These are phyloP conservation scores for Starmerella vaccinii DNA, from an alignment of 805 yeast genomes.

Conservation along the genomic window DNA sequence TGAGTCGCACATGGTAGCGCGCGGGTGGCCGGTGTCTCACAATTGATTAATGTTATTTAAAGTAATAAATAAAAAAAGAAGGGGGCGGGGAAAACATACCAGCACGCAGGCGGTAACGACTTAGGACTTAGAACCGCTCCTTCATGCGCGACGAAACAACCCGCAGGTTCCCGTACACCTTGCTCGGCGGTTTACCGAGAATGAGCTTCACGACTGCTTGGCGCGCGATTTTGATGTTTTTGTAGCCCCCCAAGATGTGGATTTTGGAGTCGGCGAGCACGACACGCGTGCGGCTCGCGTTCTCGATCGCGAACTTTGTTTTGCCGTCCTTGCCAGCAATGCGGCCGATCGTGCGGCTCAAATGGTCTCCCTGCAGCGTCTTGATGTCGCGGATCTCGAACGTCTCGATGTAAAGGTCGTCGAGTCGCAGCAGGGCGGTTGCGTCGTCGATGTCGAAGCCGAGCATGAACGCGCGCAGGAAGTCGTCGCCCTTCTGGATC, in stretches of 20 bases:
- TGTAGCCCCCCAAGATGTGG: conserved; percentile 93
- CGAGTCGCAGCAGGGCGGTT: conserved; percentile 83
- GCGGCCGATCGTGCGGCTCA: conserved; percentile 97
- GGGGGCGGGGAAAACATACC: too few relatives aligned
- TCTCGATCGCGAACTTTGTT: conserved; percentile 96
- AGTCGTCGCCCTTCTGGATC: conserved; percentile 95
- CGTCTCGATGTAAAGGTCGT: conserved; percentile 92
- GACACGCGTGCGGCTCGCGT: conserved; percentile 95
- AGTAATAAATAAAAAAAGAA: neutral
- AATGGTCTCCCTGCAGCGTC: conserved; percentile 89
- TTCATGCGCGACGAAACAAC: conserved; percentile 95
- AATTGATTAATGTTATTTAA: neutral
- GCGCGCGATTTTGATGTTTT: conserved; percentile 97
- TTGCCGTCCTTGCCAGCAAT: conserved; percentile 99
- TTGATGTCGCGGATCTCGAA: conserved; percentile 96
- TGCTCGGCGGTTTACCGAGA: conserved; percentile 97
- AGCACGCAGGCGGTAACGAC: too few relatives aligned
- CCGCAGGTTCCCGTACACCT: conserved; percentile 93
- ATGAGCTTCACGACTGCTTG: conserved; percentile 90
- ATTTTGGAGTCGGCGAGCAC: conserved; percentile 95
- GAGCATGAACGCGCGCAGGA: conserved; percentile 84
- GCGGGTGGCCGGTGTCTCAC: conserved; percentile 41
- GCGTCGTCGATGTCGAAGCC: conserved; percentile 98
- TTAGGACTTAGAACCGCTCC: conserved; percentile 77
- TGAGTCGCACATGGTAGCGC: conserved; percentile 59